Evolutionary conservation across 129 eudicot genomes (phyloP), one percentile per base, ranked within the genome.

Genomic region (Arctium lappa): DNA sequence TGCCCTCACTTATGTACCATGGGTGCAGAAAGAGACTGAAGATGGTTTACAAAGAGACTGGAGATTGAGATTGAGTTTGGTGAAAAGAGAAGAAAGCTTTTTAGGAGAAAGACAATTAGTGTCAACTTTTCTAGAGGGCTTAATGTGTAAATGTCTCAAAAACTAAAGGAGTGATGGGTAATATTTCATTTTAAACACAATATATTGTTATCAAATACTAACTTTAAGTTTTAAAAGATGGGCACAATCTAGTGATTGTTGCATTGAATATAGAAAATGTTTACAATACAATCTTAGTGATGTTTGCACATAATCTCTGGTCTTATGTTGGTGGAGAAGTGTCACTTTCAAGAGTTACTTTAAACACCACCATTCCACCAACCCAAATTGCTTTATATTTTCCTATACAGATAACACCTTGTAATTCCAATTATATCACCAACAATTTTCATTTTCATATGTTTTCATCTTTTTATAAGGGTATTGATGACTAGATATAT

Each of bases 281-380:
- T 83, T 81, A 38, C 44, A 38, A 62, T 53, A 65, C 81, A 76
- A 82, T 56, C 72, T 60, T 78, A 84, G 83, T 84, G 86, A 78
- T 83, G 74, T 56, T 71, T 84, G 83, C 79, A 84, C 83, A 84
- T 83, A 84, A 78, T 78, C 42, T 74, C 79, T 78, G 74, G 46
- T 84, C 75, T 78, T 33, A 72, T 72, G 83, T 70, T 71, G 86
- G 86, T 84, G 86, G 86, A 79, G 13, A 39, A 72, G 36, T 48
- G 75, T 78, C 83, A 60, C 79, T 73, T 18, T 84, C 86, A 83
- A 71, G 53, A 72, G 16, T 16, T 39, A 18, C 83, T 84, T 84
- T 84, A 84, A 78, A 78, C 79, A 78, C 82, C 86, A 84, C 79
- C 75, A 29, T 33, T 13, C 44, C 46, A 84, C 11, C 83, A 71